phyloP scores from a whole-genome alignment of 768 basidiomycete species.

The Dentipellis sp. region DNA sequence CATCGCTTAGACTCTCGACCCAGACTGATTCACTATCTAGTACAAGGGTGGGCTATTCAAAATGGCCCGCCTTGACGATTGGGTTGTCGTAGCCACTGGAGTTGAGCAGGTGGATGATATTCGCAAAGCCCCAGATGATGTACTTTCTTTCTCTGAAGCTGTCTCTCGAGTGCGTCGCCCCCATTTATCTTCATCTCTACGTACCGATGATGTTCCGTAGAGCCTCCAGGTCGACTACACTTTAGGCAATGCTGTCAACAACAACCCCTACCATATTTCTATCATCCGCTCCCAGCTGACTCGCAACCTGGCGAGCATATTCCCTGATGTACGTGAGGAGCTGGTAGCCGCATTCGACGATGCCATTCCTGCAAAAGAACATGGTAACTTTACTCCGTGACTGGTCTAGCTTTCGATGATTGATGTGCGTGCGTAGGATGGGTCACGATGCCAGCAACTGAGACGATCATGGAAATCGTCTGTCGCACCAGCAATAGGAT shows the following conservation, averaged over 20 bases:
- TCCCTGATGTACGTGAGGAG: background rate
- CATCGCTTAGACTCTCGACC: background rate
- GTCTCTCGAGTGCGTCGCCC: background rate
- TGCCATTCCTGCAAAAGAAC: background rate
- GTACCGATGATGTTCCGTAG: background rate
- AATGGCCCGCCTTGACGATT: conserved; percentile 32
- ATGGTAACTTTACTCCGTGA: too few relatives aligned
- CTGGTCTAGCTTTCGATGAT: too few relatives aligned
- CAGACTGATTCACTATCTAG: conserved; percentile 1
- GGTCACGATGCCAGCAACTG: background rate
- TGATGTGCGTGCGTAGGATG: background rate
- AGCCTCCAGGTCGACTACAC: background rate
- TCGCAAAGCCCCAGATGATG: conserved; percentile 37
- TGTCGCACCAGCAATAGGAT: conserved; percentile 31
- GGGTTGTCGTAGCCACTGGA: conserved; percentile 37
- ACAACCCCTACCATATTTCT: background rate
- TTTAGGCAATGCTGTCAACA: background rate
- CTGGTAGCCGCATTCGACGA: background rate
- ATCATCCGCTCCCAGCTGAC: conserved; percentile 3
- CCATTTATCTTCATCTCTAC: too few relatives aligned
- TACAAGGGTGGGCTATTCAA: conserved; percentile 27
- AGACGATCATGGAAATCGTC: conserved; percentile 13
- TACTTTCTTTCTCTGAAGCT: conserved; percentile 16
- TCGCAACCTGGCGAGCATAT: background rate
- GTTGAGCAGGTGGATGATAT: conserved; percentile 39